These are phyloP conservation scores for Lathyrus tuberosus DNA, from an alignment of 306 rosid species.

Conservation along the genomic window DNA sequence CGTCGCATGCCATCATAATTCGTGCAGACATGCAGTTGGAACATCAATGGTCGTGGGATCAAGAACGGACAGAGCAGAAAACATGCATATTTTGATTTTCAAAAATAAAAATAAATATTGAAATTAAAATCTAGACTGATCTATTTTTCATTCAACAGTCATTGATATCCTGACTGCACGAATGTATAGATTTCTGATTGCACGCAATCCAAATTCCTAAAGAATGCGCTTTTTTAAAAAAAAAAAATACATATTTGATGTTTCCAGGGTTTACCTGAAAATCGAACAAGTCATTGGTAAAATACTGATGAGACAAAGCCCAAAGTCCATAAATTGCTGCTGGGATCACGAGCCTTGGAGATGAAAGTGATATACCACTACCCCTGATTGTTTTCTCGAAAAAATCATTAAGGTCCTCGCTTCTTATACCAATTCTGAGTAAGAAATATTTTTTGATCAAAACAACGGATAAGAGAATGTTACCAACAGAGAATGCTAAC, in stretches of 20 bases:
- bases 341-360: constrained; percentile 93
- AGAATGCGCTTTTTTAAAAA: background rate
- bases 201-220: background rate
- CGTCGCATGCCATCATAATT: background rate
- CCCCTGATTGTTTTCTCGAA: constrained; percentile 79
- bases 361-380: constrained; percentile 74
- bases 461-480: constrained; percentile 26
- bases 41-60: background rate
- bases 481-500: constrained; percentile 34
- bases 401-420: constrained; percentile 73
- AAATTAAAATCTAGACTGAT: background rate
- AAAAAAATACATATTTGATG: background rate
- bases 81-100: background rate
- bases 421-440: constrained; percentile 91
- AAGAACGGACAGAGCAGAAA: background rate
- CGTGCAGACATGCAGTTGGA: background rate
- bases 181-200: background rate
- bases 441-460: constrained; percentile 33
- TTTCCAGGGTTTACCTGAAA: constrained; percentile 68
- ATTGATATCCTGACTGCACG: background rate
- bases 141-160: background rate
- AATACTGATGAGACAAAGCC: constrained; percentile 66
- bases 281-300: constrained; percentile 67
- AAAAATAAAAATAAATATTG: background rate
- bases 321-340: constrained; percentile 81